phyloP scores from a whole-genome alignment of 768 basidiomycete species.

The Lactarius evosmus region DNA sequence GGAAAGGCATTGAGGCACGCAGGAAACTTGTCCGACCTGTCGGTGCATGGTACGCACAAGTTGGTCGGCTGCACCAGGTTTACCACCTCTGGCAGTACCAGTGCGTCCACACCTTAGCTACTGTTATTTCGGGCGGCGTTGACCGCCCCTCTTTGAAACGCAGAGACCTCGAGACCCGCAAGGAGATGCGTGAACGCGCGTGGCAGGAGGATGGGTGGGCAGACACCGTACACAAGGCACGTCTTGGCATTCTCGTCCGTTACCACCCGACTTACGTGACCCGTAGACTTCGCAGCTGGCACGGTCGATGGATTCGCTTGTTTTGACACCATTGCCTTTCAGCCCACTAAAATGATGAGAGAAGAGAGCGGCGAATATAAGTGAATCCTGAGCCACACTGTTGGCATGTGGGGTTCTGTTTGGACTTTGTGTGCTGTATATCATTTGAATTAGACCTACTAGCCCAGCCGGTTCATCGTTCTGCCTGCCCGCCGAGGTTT shows the following conservation, averaged over 20 bases:
- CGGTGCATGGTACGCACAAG: slow-evolving; percentile 90
- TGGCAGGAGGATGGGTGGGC: slow-evolving; percentile 97
- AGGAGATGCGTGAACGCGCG: slow-evolving; percentile 81
- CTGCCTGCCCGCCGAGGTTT: background rate
- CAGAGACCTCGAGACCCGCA: slow-evolving; percentile 74
- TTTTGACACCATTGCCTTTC: slow-evolving; percentile 75
- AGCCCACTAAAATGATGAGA: slow-evolving; percentile 83
- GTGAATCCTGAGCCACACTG: slow-evolving; percentile 83
- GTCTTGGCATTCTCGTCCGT: slow-evolving; percentile 19
- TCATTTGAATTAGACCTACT: background rate
- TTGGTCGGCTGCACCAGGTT: slow-evolving; percentile 81
- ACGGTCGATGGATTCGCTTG: slow-evolving; percentile 80
- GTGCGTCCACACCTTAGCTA: slow-evolving; percentile 41
- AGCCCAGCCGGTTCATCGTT: background rate
- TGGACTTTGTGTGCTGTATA: slow-evolving; percentile 14
- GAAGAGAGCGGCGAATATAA: slow-evolving; percentile 92
- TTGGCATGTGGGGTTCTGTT: slow-evolving; percentile 68
- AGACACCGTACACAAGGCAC: slow-evolving; percentile 86
- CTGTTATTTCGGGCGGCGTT: too few species aligned
- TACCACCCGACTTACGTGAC: background rate
- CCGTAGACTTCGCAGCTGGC: slow-evolving; percentile 86
- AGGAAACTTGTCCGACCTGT: slow-evolving; percentile 80
- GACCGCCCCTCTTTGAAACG: background rate
- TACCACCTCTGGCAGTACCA: slow-evolving; percentile 98
- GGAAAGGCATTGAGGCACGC: slow-evolving; percentile 91